Percentiles rank a stretch among this genome's conserved stretches.
phyloP scores from a whole-genome alignment of 768 basidiomycete genomes.

The Nidularia sp. region DNA sequence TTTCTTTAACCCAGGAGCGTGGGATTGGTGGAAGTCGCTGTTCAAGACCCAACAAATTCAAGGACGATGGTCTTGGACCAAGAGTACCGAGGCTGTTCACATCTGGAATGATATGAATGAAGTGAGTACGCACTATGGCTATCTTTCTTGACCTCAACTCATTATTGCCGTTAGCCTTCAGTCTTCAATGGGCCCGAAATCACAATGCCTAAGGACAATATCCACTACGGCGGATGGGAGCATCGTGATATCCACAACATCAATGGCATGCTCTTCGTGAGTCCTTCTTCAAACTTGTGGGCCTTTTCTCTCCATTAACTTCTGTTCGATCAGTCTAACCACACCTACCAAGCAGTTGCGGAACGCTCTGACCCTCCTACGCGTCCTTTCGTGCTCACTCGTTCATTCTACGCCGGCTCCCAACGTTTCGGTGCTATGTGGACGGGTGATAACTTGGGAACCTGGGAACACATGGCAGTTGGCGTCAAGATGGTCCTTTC shows the following conservation, averaged over 20 bases:
- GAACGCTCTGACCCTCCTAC: slow-evolving; percentile 70
- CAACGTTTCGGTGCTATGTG: slow-evolving; percentile 97
- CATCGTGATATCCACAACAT: slow-evolving; percentile 97
- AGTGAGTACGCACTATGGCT: slow-evolving; percentile 34
- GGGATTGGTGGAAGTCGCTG: slow-evolving; percentile 87
- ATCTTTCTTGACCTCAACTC: background rate
- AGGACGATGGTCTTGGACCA: slow-evolving; percentile 68
- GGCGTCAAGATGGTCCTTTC: slow-evolving; percentile 92
- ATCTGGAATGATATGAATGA: slow-evolving; percentile 99
- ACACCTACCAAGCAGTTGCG: slow-evolving; percentile 76
- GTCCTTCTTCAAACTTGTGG: slow-evolving; percentile 15
- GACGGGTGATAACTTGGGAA: slow-evolving; percentile 97
- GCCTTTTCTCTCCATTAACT: background rate
- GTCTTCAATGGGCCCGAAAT: slow-evolving; percentile 99
- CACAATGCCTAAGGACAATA: slow-evolving; percentile 55
- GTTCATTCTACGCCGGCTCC: slow-evolving; percentile 92
- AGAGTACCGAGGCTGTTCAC: slow-evolving; percentile 79
- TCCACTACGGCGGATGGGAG: slow-evolving; percentile 96
- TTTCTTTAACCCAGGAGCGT: slow-evolving; percentile 87
- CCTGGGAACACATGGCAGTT: slow-evolving; percentile 96
- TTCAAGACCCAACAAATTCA: slow-evolving; percentile 62
- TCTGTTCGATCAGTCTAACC: slow-evolving; percentile 59
- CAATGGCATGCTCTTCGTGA: slow-evolving; percentile 89
- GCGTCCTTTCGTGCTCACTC: slow-evolving; percentile 93
- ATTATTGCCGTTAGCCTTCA: slow-evolving; percentile 50